Base-by-base conservation (phyloP, 345 rosid genomes). In the Populus nigra region DNA sequence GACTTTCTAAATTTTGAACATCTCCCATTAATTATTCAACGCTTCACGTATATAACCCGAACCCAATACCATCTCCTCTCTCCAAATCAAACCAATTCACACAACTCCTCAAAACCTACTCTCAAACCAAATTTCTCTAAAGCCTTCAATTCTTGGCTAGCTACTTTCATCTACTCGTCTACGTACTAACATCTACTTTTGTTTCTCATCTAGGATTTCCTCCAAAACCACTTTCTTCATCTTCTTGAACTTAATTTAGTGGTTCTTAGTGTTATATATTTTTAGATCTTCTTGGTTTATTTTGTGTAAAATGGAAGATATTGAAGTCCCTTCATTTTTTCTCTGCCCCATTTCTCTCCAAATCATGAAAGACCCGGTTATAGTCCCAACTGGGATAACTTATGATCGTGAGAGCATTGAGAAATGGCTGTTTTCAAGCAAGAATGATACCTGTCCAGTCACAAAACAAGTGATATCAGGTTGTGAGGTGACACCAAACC, bases 331-430 rank as follows among this genome's bases (percentile, higher is more conserved):
- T 22, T 47, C 86, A 0, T 89, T 79, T 70, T 92, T 92, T 57
- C 85, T 88, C 79, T 92, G 97, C 80, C 97, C 97, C 0, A 89
- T 92, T 62, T 92, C 97, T 50, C 84, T 90, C 3, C 88, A 87
- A 47, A 86, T 92, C 66, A 92, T 92, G 97, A 92, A 82, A 78
- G 97, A 92, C 73, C 97, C 94, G 1, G 94, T 92, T 57, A 87
- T 85, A 0, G 85, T 90, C 50, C 65, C 85, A 45, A 85, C 94
- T 2, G 97, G 97, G 57, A 88, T 92, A 65, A 90, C 97, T 0
- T 92, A 92, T 53, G 94, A 92, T 50, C 76, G 97, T 22, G 88
- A 83, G 18, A 89, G 87, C 87, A 89, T 92, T 35, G 97, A 90
- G 77, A 83, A 84, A 73, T 92, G 97, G 97, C 57, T 90, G 22